Percentiles rank a stretch among this genome's conserved stretches.
These are phyloP conservation scores for Gliomastix tumulicola DNA, from an alignment of 2,329 filamentous ascomycete species.

Conservation along the genomic window DNA sequence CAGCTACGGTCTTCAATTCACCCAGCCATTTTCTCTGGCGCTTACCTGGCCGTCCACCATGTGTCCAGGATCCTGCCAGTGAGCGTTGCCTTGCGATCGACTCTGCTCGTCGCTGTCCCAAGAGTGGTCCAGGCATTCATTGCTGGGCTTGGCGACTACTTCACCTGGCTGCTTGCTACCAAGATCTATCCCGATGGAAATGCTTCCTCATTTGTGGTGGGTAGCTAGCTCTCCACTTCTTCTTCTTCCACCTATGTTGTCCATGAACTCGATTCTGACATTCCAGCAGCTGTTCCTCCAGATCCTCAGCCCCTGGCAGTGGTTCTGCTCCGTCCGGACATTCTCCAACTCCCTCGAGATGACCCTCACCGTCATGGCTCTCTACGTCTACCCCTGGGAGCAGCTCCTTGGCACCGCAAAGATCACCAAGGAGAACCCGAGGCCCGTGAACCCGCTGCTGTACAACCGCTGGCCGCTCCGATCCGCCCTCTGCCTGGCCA, in stretches of 20 bases:
- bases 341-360: constrained; percentile 93
- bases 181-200: constrained; percentile 59
- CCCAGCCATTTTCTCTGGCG: constrained; percentile 73
- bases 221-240: too few relatives aligned
- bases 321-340: constrained; percentile 89
- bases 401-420: constrained; percentile 47
- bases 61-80: constrained; percentile 48
- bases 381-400: constrained; percentile 84
- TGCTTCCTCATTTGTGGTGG: constrained; percentile 64
- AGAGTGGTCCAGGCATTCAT: constrained; percentile 70
- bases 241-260: not conserved
- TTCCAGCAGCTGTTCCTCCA: constrained; percentile 24
- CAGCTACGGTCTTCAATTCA: constrained; percentile 86
- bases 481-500: constrained; percentile 66
- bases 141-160: constrained; percentile 75
- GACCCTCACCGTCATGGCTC: constrained; percentile 72
- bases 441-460: constrained; percentile 10
- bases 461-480: constrained; percentile 25
- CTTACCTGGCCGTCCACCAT: constrained; percentile 58
- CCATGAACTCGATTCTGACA: not conserved
- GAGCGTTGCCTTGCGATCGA: constrained; percentile 49
- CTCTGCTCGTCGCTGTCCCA: constrained; percentile 65
- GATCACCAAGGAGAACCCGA: constrained; percentile 30
- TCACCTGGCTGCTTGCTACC: constrained; percentile 75
- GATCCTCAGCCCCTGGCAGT: constrained; percentile 67